Percentiles rank a stretch among this genome's conserved stretches.
These are phyloP conservation scores for Craterostigma plantagineum DNA, from an alignment of 257 asterid species.

Conservation along the genomic window DNA sequence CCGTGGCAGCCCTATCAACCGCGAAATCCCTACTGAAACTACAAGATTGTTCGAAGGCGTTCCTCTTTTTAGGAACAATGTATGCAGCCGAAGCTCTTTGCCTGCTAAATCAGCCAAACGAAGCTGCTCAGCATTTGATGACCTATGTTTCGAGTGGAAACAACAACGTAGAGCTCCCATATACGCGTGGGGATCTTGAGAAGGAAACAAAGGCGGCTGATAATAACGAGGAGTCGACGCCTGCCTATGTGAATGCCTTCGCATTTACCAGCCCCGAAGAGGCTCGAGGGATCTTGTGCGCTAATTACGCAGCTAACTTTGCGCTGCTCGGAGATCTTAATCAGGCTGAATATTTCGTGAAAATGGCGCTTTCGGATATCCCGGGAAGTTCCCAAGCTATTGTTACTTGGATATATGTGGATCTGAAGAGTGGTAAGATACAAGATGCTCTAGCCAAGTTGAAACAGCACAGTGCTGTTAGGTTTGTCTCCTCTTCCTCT, in stretches of 20 bases:
- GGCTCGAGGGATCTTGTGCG: slow-evolving; percentile 48
- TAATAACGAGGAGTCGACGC: slow-evolving; percentile 32
- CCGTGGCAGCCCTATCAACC: slow-evolving; percentile 35
- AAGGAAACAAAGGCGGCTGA: slow-evolving; percentile 19
- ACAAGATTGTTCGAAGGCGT: slow-evolving; percentile 32
- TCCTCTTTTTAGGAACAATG: slow-evolving; percentile 41
- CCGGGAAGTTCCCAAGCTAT: slow-evolving; percentile 43
- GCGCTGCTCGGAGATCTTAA: slow-evolving; percentile 49
- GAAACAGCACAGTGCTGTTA: slow-evolving; percentile 31
- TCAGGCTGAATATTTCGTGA: slow-evolving; percentile 31
- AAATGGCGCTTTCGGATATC: slow-evolving; percentile 28
- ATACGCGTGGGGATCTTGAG: slow-evolving; percentile 48
- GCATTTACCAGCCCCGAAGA: slow-evolving; percentile 56
- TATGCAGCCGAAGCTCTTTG: slow-evolving; percentile 90
- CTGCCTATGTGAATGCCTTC: slow-evolving; percentile 10
- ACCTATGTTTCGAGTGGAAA: slow-evolving; percentile 28
- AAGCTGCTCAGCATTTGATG: slow-evolving; percentile 53
- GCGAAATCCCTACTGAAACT: slow-evolving; percentile 47
- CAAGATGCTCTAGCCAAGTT: slow-evolving; percentile 53
- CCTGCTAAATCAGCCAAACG: slow-evolving; percentile 50
- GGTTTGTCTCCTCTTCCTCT: slow-evolving; percentile 13
- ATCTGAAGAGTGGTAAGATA: slow-evolving; percentile 38
- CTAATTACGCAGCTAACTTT: slow-evolving; percentile 46
- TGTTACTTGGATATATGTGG: slow-evolving; percentile 61
- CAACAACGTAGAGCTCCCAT: slow-evolving; percentile 43